Evolutionary conservation across 2,329 filamentous ascomycete genomes (phyloP).

Genomic region (Scytalidium lignicola): DNA sequence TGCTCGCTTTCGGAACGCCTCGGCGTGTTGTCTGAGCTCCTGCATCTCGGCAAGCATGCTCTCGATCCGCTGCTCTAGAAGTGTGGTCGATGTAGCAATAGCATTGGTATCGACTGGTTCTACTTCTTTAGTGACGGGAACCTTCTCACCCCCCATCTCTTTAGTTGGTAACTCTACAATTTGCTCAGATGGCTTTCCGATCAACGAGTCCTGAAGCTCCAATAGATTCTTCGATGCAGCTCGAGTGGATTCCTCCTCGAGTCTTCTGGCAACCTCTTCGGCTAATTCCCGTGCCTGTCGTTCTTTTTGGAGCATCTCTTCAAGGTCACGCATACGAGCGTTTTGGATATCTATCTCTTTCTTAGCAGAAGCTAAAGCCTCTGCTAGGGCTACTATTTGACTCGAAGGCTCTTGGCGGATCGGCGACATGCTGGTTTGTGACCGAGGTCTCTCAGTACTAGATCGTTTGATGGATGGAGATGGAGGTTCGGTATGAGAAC

Average conservation of each 20-base stretch:
- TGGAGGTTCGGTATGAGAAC: constrained; percentile 38
- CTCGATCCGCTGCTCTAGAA: constrained; percentile 69
- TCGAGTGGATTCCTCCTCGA: constrained; percentile 55
- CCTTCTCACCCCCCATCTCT: constrained; percentile 16
- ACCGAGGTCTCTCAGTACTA: constrained; percentile 70
- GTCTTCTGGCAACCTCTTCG: constrained; percentile 70
- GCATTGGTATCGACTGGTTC: constrained; percentile 19
- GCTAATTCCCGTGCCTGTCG: constrained; percentile 76
- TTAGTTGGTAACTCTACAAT: constrained; percentile 28
- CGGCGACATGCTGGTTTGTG: constrained; percentile 41
- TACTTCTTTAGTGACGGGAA: constrained; percentile 27
- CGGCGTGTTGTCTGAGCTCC: constrained; percentile 73
- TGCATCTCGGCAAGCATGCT: constrained; percentile 74
- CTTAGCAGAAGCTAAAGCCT: constrained; percentile 77
- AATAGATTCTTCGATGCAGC: constrained; percentile 32
- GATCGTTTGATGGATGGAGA: constrained; percentile 65
- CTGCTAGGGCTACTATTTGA: constrained; percentile 79
- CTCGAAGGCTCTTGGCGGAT: constrained; percentile 50
- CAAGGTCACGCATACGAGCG: constrained; percentile 73
- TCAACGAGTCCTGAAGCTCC: constrained; percentile 32
- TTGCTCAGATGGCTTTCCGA: constrained; percentile 43
- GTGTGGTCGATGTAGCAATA: constrained; percentile 33
- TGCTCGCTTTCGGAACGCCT: constrained; percentile 70
- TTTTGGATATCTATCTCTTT: constrained; percentile 83
- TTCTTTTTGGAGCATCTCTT: constrained; percentile 73